Conservation (phyloP, 192 early-diverging fungal genomes). For the Phycomyces blakesleeanus region DNA sequence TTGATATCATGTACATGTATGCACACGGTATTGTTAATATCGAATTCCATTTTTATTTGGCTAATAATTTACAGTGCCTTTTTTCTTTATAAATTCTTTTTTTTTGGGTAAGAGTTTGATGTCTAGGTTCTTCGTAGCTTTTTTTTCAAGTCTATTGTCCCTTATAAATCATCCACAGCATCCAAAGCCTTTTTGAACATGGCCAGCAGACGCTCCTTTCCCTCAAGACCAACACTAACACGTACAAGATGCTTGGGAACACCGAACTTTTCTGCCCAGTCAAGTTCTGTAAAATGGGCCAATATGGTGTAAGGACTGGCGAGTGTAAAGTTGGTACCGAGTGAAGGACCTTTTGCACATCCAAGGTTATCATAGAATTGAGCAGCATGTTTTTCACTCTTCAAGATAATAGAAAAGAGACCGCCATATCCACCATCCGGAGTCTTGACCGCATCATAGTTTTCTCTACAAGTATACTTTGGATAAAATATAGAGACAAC, state of each 20-base stretch:
- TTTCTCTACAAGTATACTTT: slow-evolving; percentile 64
- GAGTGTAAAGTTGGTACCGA: slow-evolving; percentile 96
- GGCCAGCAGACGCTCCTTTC: slow-evolving; percentile 58
- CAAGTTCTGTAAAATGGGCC: slow-evolving; percentile 92
- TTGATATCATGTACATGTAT: too few species aligned
- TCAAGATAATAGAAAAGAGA: slow-evolving; percentile 78
- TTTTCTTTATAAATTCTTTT: too few species aligned
- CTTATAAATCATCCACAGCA: slow-evolving; percentile 33
- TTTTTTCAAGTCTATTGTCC: not conserved
- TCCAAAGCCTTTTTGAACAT: slow-evolving; percentile 75
- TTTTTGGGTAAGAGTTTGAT: too few species aligned
- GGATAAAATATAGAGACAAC: slow-evolving; percentile 82
- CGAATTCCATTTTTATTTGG: too few species aligned
- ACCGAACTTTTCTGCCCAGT: slow-evolving; percentile 85
- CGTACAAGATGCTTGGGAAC: slow-evolving; percentile 75
- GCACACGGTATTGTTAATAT: too few species aligned
- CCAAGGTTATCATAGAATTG: slow-evolving; percentile 79
- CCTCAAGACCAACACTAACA: slow-evolving; percentile 88
- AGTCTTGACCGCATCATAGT: slow-evolving; percentile 66
- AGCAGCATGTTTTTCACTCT: slow-evolving; percentile 48
- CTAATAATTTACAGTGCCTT: too few species aligned
- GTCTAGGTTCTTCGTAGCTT: too few species aligned
- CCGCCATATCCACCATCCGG: slow-evolving; percentile 75
- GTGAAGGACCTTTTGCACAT: slow-evolving; percentile 89
- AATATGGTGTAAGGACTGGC: slow-evolving; percentile 91